phyloP scores from a whole-genome alignment of 83 land plant genomes.

The Isoetes engelmannii region DNA sequence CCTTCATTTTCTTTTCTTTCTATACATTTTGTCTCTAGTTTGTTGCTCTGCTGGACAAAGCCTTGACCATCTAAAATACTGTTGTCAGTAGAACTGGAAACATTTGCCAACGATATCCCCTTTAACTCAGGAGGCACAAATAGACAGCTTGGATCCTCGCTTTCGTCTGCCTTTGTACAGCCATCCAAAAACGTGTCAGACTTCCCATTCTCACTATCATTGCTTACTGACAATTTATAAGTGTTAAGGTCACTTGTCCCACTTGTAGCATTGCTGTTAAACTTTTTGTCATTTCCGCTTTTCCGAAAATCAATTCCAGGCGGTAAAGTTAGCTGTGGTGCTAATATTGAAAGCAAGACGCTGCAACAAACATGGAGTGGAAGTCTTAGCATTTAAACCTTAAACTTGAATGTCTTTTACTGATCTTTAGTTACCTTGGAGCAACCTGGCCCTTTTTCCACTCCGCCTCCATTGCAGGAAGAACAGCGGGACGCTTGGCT shows the following conservation, averaged over 20 bases:
- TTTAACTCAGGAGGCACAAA: constrained; percentile 74
- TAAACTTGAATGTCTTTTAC: too few species aligned
- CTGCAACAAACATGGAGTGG: constrained; percentile 34
- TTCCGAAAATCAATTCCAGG: constrained; percentile 57
- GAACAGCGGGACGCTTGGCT: constrained; percentile 51
- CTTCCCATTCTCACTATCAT: background rate
- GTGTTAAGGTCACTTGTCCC: background rate
- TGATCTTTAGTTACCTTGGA: constrained; percentile 50
- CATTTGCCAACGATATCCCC: constrained; percentile 25
- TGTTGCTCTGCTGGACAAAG: constrained; percentile 20
- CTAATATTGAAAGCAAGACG: constrained; percentile 79
- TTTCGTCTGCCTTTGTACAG: constrained; percentile 32
- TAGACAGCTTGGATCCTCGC: constrained; percentile 54
- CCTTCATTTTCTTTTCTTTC: constrained; percentile 16
- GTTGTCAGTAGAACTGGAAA: constrained; percentile 18
- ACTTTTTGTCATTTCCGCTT: constrained; percentile 18
- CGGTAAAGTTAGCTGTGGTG: constrained; percentile 70
- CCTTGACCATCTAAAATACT: constrained; percentile 28
- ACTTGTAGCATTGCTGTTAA: constrained; percentile 12
- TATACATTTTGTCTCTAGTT: constrained; percentile 11
- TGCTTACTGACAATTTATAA: background rate
- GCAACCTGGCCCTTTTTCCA: constrained; percentile 79
- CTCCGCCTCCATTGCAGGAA: constrained; percentile 79
- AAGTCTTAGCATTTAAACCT: background rate
- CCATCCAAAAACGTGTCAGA: constrained; percentile 22